Evolutionary conservation across 352 stramenopile species (phyloP).

Genomic region (Phytophthora sp.): DNA sequence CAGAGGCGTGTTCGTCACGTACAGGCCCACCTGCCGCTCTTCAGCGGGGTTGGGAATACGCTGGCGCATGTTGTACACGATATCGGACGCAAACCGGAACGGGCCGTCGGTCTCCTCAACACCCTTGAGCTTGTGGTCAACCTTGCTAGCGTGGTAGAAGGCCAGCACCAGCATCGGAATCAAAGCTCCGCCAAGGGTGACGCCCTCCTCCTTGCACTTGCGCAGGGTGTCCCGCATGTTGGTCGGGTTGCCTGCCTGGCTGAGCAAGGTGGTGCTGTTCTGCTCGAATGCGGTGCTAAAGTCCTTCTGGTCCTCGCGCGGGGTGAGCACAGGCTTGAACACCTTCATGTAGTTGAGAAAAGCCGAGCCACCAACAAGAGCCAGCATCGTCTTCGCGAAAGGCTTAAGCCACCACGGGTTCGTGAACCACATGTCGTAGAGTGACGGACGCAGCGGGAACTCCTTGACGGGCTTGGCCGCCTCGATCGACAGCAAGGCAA

Average conservation of each 20-base stretch:
- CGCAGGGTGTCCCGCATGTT: slow-evolving; percentile 52
- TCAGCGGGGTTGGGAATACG: slow-evolving; percentile 16
- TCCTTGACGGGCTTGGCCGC: slow-evolving; percentile 25
- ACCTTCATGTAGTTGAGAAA: slow-evolving; percentile 57
- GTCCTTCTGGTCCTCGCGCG: slow-evolving; percentile 50
- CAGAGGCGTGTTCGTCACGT: slow-evolving; percentile 49
- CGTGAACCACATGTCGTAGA: slow-evolving; percentile 49
- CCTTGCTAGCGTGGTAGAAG: slow-evolving; percentile 50
- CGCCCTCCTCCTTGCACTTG: slow-evolving; percentile 48
- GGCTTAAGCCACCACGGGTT: slow-evolving; percentile 50
- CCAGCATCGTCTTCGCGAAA: slow-evolving; percentile 32
- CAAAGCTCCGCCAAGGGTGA: slow-evolving; percentile 49
- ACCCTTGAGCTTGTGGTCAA: slow-evolving; percentile 36
- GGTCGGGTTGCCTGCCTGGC: slow-evolving; percentile 34
- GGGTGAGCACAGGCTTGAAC: slow-evolving; percentile 47
- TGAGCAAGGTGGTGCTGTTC: slow-evolving; percentile 56
- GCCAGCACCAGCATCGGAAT: slow-evolving; percentile 52
- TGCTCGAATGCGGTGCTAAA: slow-evolving; percentile 37
- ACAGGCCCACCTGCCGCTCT: slow-evolving; percentile 54
- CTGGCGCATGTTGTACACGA: slow-evolving; percentile 59
- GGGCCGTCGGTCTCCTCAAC: slow-evolving; percentile 19
- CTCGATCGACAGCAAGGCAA: slow-evolving; percentile 42
- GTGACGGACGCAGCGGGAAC: slow-evolving; percentile 43
- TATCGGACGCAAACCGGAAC: slow-evolving; percentile 51
- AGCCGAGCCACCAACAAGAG: slow-evolving; percentile 22